Percentiles rank a stretch among this genome's conserved stretches.
Evolutionary conservation across 1,284 basidiomycete genomes (phyloP).

Genomic region (Veloboletus limbatus): DNA sequence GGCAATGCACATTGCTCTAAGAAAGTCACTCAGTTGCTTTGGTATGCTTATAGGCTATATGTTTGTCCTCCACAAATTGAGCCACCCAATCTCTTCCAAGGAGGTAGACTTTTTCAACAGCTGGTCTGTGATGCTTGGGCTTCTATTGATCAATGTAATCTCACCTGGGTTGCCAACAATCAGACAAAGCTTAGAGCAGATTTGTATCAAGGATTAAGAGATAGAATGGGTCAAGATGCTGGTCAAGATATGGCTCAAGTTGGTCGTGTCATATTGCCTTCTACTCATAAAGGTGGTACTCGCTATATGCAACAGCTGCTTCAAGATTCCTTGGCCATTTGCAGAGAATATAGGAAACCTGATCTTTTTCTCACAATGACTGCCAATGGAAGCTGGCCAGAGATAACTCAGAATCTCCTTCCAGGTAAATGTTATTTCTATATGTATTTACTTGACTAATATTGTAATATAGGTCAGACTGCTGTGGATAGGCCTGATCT

Average conservation of each 20-base stretch:
- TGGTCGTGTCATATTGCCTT: slow-evolving; percentile 6
- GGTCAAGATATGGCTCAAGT: slow-evolving; percentile 5
- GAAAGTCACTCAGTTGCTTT: slow-evolving; percentile 16
- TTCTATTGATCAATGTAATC: no score
- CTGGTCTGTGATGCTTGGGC: no score
- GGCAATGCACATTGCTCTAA: background rate
- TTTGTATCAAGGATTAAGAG: no score
- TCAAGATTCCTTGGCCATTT: slow-evolving; percentile 13
- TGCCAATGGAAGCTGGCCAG: slow-evolving; percentile 44
- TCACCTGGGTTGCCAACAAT: no score
- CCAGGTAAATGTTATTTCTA: slow-evolving; percentile 12
- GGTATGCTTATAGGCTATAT: slow-evolving; percentile 17
- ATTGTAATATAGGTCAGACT: slow-evolving; percentile 30
- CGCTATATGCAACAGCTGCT: slow-evolving; percentile 6
- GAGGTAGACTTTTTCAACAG: no score
- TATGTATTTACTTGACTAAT: background rate
- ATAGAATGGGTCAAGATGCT: no score
- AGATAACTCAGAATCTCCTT: slow-evolving; percentile 40
- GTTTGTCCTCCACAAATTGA: no score
- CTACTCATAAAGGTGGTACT: background rate
- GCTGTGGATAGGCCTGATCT: slow-evolving; percentile 45
- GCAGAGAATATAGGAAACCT: slow-evolving; percentile 7
- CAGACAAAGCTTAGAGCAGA: no score
- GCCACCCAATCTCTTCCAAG: no score
- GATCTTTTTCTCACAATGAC: slow-evolving; percentile 13